These are phyloP conservation scores for Boletus pseudopeckii DNA, from an alignment of 768 basidiomycete species.

Conservation along the genomic window DNA sequence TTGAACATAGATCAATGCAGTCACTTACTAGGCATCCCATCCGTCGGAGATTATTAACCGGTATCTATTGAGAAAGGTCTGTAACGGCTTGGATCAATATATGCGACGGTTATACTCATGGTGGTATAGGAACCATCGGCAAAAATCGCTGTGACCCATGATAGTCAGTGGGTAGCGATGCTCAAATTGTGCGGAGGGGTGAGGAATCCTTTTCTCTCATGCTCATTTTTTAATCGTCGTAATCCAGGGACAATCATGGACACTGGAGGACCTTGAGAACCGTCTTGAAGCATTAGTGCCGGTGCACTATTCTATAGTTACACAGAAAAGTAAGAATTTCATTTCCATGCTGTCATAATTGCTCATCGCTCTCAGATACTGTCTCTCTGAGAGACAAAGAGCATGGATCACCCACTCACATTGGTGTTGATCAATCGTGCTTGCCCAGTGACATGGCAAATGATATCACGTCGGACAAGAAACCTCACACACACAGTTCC, in stretches of 20 bases:
- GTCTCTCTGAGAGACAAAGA: background rate
- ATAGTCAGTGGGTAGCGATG: background rate
- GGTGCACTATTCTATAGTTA: too few relatives aligned
- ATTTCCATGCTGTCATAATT: background rate
- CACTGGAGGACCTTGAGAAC: background rate
- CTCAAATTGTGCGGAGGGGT: background rate
- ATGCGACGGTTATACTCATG: background rate
- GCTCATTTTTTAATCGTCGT: background rate
- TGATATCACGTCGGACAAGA: too few relatives aligned
- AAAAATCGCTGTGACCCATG: background rate
- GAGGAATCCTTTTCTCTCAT: background rate
- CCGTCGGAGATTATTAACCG: background rate
- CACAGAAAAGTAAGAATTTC: background rate
- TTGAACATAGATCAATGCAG: too few relatives aligned
- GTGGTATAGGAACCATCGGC: background rate
- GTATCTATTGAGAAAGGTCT: background rate
- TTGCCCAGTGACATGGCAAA: too few relatives aligned
- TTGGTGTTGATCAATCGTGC: too few relatives aligned
- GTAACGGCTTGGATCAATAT: background rate
- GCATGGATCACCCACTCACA: background rate
- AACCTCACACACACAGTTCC: too few relatives aligned
- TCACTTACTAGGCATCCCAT: background rate
- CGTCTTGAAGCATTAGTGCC: background rate
- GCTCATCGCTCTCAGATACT: background rate
- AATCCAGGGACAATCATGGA: background rate